Evolutionary conservation across 2,329 filamentous ascomycete genomes (phyloP).

Genomic region (Parasarocladium wereldwijsianum): DNA sequence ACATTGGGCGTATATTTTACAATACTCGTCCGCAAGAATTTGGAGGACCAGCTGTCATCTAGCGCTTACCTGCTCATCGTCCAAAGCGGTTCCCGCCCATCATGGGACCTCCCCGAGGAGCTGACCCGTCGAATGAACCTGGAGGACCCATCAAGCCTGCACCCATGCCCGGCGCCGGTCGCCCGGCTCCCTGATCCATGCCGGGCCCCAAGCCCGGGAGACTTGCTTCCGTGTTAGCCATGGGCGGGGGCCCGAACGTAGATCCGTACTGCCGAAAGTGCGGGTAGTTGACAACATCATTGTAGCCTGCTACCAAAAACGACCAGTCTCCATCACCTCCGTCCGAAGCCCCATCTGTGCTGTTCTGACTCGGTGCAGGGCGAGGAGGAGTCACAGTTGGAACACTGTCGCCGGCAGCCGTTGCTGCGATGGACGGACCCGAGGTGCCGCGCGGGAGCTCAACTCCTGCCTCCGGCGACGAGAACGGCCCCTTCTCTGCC

Average conservation of each 20-base stretch:
- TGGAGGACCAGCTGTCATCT: too few relatives aligned
- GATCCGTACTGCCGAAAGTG: slow-evolving; percentile 15
- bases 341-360: slow-evolving; percentile 9
- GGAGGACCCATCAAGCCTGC: too few relatives aligned
- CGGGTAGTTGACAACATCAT: slow-evolving; percentile 16
- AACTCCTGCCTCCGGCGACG: slow-evolving; percentile 11
- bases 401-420: slow-evolving; percentile 11
- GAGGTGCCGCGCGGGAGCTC: slow-evolving; percentile 10
- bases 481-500: slow-evolving; percentile 13
- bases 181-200: slow-evolving; percentile 3
- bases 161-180: neutral
- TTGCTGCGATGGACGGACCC: slow-evolving; percentile 3
- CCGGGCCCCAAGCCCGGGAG: slow-evolving; percentile 8
- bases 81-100: slow-evolving; percentile 1
- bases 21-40: too few relatives aligned
- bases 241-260: slow-evolving; percentile 8
- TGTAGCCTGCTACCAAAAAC: slow-evolving; percentile 28
- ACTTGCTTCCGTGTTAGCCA: slow-evolving; percentile 7
- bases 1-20: too few relatives aligned
- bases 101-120: slow-evolving; percentile 3
- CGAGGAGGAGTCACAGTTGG: slow-evolving; percentile 18
- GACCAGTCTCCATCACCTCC: slow-evolving; percentile 32
- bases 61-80: too few relatives aligned
- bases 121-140: too few relatives aligned
- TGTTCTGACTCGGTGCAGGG: slow-evolving; percentile 11